phyloP scores from a whole-genome alignment of 805 yeast genomes.

The Cyberlindnera suaveolens region DNA sequence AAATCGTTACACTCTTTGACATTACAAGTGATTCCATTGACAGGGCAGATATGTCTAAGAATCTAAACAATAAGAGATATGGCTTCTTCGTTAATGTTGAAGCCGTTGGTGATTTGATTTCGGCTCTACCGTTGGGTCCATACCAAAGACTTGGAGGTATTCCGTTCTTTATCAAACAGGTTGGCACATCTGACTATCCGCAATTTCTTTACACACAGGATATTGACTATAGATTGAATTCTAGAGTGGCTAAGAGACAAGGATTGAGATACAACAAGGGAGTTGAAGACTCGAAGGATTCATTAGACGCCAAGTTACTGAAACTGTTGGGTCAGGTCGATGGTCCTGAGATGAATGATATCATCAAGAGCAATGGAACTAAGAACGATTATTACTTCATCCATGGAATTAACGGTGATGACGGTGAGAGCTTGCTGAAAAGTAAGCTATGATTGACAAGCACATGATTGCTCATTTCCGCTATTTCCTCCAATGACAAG shows the following conservation, averaged over 20 bases:
- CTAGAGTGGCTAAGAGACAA: background rate
- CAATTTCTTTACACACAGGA: background rate
- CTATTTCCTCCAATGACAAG: too few species aligned
- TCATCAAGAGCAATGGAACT: too few species aligned
- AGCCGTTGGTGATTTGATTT: background rate
- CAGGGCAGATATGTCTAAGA: background rate
- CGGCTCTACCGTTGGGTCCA: background rate
- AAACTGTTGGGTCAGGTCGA: too few species aligned
- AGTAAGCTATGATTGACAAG: background rate
- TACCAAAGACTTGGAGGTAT: constrained; percentile 1
- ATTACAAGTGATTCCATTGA: background rate
- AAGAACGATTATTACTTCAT: too few species aligned
- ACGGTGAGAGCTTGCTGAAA: background rate
- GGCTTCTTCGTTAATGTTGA: background rate
- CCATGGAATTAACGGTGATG: background rate
- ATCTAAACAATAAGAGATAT: background rate
- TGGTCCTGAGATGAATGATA: too few species aligned
- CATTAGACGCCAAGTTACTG: background rate
- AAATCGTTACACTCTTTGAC: background rate
- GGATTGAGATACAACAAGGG: constrained; percentile 1
- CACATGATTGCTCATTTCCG: too few species aligned
- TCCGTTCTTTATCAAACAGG: background rate
- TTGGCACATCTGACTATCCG: background rate
- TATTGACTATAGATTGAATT: background rate
- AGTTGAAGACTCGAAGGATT: background rate